Conservation (phyloP, 306 rosid genomes). For the Oxytropis ochrocephala region DNA sequence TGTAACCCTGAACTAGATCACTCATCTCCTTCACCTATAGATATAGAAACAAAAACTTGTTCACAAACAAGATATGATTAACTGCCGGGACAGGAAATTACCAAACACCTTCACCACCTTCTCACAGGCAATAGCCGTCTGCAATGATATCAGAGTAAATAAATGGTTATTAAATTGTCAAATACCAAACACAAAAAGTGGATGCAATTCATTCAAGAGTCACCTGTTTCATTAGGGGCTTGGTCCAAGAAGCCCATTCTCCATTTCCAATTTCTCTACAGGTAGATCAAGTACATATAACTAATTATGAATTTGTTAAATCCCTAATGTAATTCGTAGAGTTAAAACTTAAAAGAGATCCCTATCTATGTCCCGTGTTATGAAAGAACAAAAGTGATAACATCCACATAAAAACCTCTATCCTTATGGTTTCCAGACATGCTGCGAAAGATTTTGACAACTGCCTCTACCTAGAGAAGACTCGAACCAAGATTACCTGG, state of each 20-base stretch:
- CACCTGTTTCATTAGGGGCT: conserved; percentile 63
- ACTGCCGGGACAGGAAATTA: conserved; percentile 13
- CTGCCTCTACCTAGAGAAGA: background rate
- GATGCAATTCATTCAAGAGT: conserved; percentile 14
- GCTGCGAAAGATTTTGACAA: background rate
- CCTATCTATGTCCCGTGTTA: background rate
- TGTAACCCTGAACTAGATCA: conserved; percentile 68
- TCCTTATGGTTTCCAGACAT: background rate
- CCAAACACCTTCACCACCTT: conserved; percentile 56
- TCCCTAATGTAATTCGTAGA: background rate
- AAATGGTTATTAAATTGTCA: conserved; percentile 12
- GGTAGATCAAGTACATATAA: conserved; percentile 15
- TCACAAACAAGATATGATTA: conserved; percentile 7
- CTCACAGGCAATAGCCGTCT: conserved; percentile 66
- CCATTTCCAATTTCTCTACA: conserved; percentile 72
- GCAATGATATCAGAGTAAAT: conserved; percentile 30
- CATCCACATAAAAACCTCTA: background rate
- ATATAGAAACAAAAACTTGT: conserved; percentile 16
- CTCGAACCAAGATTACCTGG: background rate
- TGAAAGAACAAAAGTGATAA: background rate
- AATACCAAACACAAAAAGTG: conserved; percentile 7
- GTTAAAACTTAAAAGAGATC: background rate
- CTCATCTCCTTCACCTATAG: conserved; percentile 67
- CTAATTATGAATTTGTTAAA: conserved; percentile 2
- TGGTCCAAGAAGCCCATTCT: conserved; percentile 68